phyloP scores from a whole-genome alignment of 768 basidiomycete genomes.

The Mycena galericulata region DNA sequence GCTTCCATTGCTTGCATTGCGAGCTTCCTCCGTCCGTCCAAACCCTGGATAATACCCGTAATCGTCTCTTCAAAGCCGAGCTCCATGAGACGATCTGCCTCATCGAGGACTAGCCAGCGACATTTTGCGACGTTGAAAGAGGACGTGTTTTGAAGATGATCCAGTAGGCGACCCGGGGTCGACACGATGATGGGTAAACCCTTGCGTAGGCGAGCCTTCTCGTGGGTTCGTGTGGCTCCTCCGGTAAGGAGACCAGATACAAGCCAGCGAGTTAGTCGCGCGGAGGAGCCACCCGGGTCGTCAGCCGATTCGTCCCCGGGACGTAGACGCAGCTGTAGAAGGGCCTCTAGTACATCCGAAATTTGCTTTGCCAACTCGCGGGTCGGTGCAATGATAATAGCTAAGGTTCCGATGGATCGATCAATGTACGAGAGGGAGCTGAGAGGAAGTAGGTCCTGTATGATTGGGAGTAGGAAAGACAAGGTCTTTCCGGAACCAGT shows the following conservation, averaged over 20 bases:
- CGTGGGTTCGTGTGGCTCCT: conserved; percentile 93
- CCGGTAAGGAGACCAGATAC: conserved; percentile 94
- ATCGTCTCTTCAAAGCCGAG: conserved; percentile 98
- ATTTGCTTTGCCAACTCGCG: conserved; percentile 98
- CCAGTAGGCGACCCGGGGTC: conserved; percentile 94
- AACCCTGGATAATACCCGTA: conserved; percentile 84
- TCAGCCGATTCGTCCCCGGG: conserved; percentile 66
- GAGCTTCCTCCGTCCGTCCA: conserved; percentile 86
- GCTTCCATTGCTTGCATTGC: conserved; percentile 76
- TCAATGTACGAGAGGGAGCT: conserved; percentile 94
- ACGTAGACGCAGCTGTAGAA: conserved; percentile 82
- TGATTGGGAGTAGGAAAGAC: conserved; percentile 92
- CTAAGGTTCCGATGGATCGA: conserved; percentile 93
- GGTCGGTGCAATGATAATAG: conserved; percentile 94
- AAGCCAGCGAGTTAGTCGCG: conserved; percentile 86
- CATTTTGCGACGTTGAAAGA: conserved; percentile 94
- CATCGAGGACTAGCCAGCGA: conserved; percentile 96
- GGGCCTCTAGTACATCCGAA: conserved; percentile 88
- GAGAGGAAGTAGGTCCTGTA: conserved; percentile 93
- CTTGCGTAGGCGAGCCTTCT: conserved; percentile 95
- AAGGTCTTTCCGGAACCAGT: conserved; percentile 98
- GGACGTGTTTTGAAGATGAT: conserved; percentile 95
- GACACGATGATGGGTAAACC: conserved; percentile 95
- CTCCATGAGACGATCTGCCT: conserved; percentile 98
- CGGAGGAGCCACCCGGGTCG: conserved; percentile 54